Percentiles rank a stretch among this genome's conserved stretches.
These are phyloP conservation scores for Penicillium malachiteum DNA, from an alignment of 495 filamentous ascomycete species.

Conservation along the genomic window DNA sequence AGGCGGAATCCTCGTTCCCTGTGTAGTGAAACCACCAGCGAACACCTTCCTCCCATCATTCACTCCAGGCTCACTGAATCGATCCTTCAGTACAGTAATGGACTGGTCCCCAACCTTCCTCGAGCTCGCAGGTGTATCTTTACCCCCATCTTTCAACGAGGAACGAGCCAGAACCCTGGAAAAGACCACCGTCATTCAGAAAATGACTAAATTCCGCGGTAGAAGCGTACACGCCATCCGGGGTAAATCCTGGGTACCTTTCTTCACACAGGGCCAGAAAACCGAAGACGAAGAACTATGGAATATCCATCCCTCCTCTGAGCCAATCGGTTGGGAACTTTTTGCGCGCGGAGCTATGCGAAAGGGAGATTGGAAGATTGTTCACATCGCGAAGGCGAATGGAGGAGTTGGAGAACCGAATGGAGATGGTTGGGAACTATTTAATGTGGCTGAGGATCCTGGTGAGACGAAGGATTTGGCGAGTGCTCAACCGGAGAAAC, in stretches of 20 bases:
- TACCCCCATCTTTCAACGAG: background rate
- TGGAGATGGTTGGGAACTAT: constrained; percentile 31
- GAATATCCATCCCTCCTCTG: constrained; percentile 14
- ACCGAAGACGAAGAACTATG: constrained; percentile 15
- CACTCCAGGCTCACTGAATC: constrained; percentile 9
- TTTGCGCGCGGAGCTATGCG: constrained; percentile 38
- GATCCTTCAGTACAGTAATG: constrained; percentile 20
- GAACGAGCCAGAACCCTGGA: background rate
- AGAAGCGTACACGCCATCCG: constrained; percentile 15
- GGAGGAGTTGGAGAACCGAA: constrained; percentile 6
- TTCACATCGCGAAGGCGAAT: constrained; percentile 7
- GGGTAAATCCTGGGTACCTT: constrained; percentile 13
- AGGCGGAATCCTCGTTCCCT: constrained; percentile 51
- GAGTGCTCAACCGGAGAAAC: constrained; percentile 19
- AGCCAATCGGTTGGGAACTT: constrained; percentile 35
- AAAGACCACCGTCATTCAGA: background rate
- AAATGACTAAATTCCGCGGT: constrained; percentile 12
- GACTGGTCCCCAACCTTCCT: constrained; percentile 16
- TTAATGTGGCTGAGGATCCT: constrained; percentile 37
- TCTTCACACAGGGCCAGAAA: constrained; percentile 5
- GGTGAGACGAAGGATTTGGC: constrained; percentile 41
- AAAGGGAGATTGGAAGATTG: constrained; percentile 42
- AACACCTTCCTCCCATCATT: constrained; percentile 2
- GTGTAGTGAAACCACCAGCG: constrained; percentile 31
- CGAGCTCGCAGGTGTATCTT: constrained; percentile 8